Evolutionary conservation across 495 filamentous ascomycete species (phyloP), one percentile per base, ranked within the genome.

Genomic region (Tuber magnatum): DNA sequence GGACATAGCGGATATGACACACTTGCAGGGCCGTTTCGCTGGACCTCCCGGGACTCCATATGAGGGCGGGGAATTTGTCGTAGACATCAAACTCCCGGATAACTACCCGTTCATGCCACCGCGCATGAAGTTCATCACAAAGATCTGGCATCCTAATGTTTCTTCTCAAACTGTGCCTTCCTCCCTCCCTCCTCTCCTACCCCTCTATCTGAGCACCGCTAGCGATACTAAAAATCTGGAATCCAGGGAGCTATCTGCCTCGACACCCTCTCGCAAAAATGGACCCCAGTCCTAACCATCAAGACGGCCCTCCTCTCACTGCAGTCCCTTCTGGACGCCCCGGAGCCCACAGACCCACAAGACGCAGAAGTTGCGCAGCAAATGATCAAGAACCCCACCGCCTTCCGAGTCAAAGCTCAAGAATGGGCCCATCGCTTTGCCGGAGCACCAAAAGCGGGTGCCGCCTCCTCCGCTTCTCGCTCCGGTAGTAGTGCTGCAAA

Each of bases 141-240:
- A 91, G 84, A 91, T 99, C 75, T 99, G 96, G 96, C 95, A 99
- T 85, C 95, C 95, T 46, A 99, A 99, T 84, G 89, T 99, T 84
- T 94, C 91, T 87, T 94, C 91, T 81, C 92, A 97, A 83, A 99
- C 95, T 71, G 94, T 97, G 84, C 82, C 91, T 87, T 38, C 20
- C 28, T 65, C 9, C 38, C 43, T 12, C 39, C 24, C n/a, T 39
- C 18, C 22, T 22, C 40, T 43, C 10, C n/a, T 46, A 48, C 22
- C 38, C 12, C 61, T 24, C 4, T 42, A 14, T 4, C 14, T 61
- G 28, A 61, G 10, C 3, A n/a, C 24, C 24, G 48, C 61, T 61
- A 69, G 9, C 32, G 12, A n/a, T 18, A 41, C 2, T 7, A 28
- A 61, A 56, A 61, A 61, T n/a, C n/a, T 14, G 24, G 24, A 28